phyloP scores from a whole-genome alignment of 2,329 filamentous ascomycete genomes.

The Pseudogymnoascus sp. region DNA sequence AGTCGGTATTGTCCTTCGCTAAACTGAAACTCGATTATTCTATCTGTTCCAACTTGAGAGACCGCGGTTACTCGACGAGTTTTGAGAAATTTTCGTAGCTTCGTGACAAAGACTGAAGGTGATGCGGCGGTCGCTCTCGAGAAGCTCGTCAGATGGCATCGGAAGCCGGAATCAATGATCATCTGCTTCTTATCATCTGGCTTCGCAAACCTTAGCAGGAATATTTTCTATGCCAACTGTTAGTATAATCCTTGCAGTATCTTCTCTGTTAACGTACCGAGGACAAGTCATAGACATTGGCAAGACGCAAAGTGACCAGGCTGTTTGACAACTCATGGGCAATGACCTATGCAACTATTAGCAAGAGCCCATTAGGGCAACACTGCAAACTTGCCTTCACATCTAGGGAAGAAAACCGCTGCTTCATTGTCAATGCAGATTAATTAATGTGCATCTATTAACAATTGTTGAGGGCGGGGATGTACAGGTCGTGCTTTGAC shows the following conservation, averaged over 20 bases:
- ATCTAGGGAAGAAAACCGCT: slow-evolving; percentile 71
- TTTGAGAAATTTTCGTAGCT: slow-evolving; percentile 80
- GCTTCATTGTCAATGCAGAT: slow-evolving; percentile 51
- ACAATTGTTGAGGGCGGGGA: neutral
- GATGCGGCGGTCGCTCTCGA: slow-evolving; percentile 75
- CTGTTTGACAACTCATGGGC: slow-evolving; percentile 79
- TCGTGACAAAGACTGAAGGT: slow-evolving; percentile 77
- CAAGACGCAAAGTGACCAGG: slow-evolving; percentile 70
- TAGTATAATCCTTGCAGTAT: slow-evolving; percentile 11
- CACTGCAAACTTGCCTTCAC: slow-evolving; percentile 48
- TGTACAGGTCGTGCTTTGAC: slow-evolving; percentile 8
- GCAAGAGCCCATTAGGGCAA: neutral
- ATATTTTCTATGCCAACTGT: slow-evolving; percentile 57
- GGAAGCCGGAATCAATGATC: slow-evolving; percentile 89
- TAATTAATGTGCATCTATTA: slow-evolving; percentile 4
- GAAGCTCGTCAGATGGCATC: slow-evolving; percentile 89
- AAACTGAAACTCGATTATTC: slow-evolving; percentile 86
- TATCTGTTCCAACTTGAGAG: slow-evolving; percentile 81
- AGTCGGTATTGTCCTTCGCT: slow-evolving; percentile 83
- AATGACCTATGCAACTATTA: slow-evolving; percentile 57
- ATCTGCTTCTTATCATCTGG: slow-evolving; percentile 83
- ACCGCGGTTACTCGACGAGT: slow-evolving; percentile 76
- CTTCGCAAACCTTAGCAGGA: slow-evolving; percentile 90
- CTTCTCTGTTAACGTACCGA: slow-evolving; percentile 41
- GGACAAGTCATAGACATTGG: slow-evolving; percentile 94